Conservation (phyloP, 2,329 filamentous ascomycete species). For the Geosmithia flava region DNA sequence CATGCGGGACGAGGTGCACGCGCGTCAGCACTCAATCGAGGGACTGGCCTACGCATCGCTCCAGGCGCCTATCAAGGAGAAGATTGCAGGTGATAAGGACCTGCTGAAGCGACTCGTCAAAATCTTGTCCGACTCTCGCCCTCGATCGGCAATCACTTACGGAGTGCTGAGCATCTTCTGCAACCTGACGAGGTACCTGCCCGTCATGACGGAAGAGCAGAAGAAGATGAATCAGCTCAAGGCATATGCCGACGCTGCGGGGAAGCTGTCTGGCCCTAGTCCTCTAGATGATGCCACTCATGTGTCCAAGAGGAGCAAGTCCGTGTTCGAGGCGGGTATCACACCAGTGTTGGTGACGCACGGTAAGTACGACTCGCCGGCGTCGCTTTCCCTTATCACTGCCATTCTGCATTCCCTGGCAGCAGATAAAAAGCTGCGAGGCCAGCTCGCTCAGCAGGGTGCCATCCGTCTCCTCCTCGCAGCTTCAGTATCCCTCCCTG, state of each 20-base stretch:
- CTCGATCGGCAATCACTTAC: constrained; percentile 64
- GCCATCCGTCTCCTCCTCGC: constrained; percentile 74
- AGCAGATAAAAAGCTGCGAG: constrained; percentile 60
- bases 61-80: constrained; percentile 74
- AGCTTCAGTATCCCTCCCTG: constrained; percentile 49
- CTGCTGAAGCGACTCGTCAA: constrained; percentile 62
- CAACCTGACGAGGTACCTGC: constrained; percentile 75
- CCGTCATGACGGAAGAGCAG: constrained; percentile 73
- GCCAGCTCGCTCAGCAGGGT: constrained; percentile 83
- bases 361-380: constrained; percentile 58
- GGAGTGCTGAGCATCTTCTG: constrained; percentile 75
- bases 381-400: constrained; percentile 59
- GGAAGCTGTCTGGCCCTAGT: constrained; percentile 48
- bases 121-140: constrained; percentile 42
- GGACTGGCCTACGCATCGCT: constrained; percentile 87
- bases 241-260: constrained; percentile 81
- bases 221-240: constrained; percentile 87
- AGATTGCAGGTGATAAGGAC: constrained; percentile 52
- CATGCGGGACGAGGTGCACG: constrained; percentile 40
- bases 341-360: constrained; percentile 67
- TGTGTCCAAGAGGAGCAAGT: constrained; percentile 63
- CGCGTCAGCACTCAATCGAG: constrained; percentile 65
- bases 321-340: constrained; percentile 66
- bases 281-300: constrained; percentile 64
- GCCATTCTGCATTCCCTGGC: constrained; percentile 70